Conservation (phyloP, 1,284 basidiomycete species). For the Bjerkandera adusta region DNA sequence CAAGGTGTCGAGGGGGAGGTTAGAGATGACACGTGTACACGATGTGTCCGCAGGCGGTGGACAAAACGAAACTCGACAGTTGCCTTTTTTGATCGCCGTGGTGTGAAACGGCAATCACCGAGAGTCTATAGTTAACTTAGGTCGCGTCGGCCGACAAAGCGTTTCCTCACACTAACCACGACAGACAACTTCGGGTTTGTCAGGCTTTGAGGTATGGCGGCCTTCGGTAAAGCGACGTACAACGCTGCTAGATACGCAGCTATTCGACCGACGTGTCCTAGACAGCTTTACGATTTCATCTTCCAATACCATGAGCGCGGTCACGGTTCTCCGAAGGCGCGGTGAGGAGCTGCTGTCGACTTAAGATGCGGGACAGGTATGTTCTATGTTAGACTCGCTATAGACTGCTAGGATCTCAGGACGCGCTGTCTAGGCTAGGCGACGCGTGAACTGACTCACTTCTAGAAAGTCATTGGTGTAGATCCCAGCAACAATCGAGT, state of each 20-base stretch:
- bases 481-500: slow-evolving; percentile 69
- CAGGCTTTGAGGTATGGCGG: slow-evolving; percentile 59
- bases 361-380: slow-evolving; percentile 83
- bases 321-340: slow-evolving; percentile 28
- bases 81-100: too few species aligned
- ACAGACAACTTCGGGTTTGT: too few species aligned
- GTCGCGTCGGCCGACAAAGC: too few species aligned
- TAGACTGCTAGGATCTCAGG: background rate
- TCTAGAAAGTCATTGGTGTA: slow-evolving; percentile 62
- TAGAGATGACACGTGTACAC: too few species aligned
- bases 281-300: slow-evolving; percentile 57
- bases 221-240: slow-evolving; percentile 63
- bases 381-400: slow-evolving; percentile 14
- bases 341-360: slow-evolving; percentile 65
- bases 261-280: slow-evolving; percentile 67
- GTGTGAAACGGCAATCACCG: too few species aligned
- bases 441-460: slow-evolving; percentile 58
- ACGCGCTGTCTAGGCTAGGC: slow-evolving; percentile 51
- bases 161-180: background rate
- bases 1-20: too few species aligned
- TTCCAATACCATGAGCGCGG: slow-evolving; percentile 53
- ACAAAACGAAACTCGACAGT: too few species aligned
- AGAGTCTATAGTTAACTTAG: too few species aligned
- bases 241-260: slow-evolving; percentile 63
- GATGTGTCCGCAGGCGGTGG: too few species aligned